These are phyloP conservation scores for Suhomyces sp. DNA, from an alignment of 805 yeast genomes.

Conservation along the genomic window DNA sequence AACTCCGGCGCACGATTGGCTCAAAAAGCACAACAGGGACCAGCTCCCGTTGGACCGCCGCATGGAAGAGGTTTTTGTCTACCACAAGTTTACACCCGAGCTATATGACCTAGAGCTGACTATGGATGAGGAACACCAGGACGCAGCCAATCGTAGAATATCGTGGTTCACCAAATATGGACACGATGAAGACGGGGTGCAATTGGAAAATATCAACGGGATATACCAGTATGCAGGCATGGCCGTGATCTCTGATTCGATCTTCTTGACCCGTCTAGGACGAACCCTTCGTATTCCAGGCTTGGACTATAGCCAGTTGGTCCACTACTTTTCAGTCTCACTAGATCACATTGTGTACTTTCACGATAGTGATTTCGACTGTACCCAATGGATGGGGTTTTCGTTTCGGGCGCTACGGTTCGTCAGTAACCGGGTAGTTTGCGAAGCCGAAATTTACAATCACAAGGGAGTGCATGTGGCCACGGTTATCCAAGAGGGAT, in stretches of 20 bases:
- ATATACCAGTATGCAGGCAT: slow-evolving; percentile 50
- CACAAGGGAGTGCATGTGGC: slow-evolving; percentile 52
- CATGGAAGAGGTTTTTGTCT: slow-evolving; percentile 14
- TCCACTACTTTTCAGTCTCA: slow-evolving; percentile 51
- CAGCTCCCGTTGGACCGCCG: slow-evolving; percentile 13
- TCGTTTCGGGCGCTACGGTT: slow-evolving; percentile 49
- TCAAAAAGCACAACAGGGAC: slow-evolving; percentile 13
- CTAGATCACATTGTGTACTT: slow-evolving; percentile 68
- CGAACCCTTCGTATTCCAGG: slow-evolving; percentile 44
- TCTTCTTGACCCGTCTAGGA: slow-evolving; percentile 50
- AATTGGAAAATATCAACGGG: slow-evolving; percentile 11
- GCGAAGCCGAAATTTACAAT: slow-evolving; percentile 58
- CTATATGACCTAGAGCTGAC: slow-evolving; percentile 28
- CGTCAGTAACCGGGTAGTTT: slow-evolving; percentile 50
- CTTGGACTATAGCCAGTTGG: slow-evolving; percentile 16
- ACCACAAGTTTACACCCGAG: slow-evolving; percentile 32
- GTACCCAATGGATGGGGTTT: slow-evolving; percentile 51
- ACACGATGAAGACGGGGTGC: slow-evolving; percentile 12
- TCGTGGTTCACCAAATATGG: slow-evolving; percentile 29
- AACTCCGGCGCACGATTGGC: slow-evolving; percentile 33
- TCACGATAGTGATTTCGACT: slow-evolving; percentile 51
- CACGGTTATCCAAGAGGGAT: slow-evolving; percentile 64
- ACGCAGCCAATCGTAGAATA: slow-evolving; percentile 24
- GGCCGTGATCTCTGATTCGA: slow-evolving; percentile 59
- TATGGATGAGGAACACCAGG: slow-evolving; percentile 19